Conservation (phyloP, 1,139 yeast genomes). For the Kodamaea alishanica region DNA sequence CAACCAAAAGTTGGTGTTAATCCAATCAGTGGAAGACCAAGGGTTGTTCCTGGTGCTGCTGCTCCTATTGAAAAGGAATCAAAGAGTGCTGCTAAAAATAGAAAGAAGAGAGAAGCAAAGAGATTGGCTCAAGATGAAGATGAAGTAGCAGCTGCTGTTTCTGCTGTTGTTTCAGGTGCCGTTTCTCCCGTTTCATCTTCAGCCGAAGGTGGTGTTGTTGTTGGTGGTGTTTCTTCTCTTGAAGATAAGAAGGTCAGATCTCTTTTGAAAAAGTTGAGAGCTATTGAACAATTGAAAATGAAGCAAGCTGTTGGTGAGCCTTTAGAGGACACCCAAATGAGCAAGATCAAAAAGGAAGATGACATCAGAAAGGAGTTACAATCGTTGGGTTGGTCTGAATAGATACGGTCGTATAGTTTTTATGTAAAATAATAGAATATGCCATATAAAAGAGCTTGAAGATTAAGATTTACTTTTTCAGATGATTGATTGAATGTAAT, state of each 20-base stretch:
- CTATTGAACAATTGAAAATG: conserved; percentile 84
- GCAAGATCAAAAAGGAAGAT: conserved; percentile 84
- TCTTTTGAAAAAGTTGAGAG: conserved; percentile 85
- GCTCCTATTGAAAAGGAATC: conserved; percentile 44
- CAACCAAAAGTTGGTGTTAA: conserved; percentile 22
- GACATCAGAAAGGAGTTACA: conserved; percentile 71
- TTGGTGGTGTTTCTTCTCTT: conserved; percentile 61
- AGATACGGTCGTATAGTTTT: conserved; percentile 1
- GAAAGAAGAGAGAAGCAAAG: conserved; percentile 74
- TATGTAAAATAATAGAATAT: not conserved
- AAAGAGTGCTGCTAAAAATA: conserved; percentile 68
- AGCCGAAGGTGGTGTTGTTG: conserved; percentile 33
- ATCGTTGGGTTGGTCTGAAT: conserved; percentile 64
- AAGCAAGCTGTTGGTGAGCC: conserved; percentile 82
- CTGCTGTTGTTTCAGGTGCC: conserved; percentile 17
- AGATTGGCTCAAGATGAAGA: conserved; percentile 33
- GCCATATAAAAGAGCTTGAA: too few relatives aligned
- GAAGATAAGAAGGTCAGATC: conserved; percentile 94
- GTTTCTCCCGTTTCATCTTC: conserved; percentile 12
- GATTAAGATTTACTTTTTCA: too few relatives aligned
- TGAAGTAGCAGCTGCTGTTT: conserved; percentile 8
- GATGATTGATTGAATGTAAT: too few relatives aligned
- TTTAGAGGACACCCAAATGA: conserved; percentile 87
- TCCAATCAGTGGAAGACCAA: conserved; percentile 24
- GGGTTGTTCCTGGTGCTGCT: conserved; percentile 43